Evolutionary conservation across 1,284 basidiomycete species (phyloP).

Genomic region (Ustilago esculenta): DNA sequence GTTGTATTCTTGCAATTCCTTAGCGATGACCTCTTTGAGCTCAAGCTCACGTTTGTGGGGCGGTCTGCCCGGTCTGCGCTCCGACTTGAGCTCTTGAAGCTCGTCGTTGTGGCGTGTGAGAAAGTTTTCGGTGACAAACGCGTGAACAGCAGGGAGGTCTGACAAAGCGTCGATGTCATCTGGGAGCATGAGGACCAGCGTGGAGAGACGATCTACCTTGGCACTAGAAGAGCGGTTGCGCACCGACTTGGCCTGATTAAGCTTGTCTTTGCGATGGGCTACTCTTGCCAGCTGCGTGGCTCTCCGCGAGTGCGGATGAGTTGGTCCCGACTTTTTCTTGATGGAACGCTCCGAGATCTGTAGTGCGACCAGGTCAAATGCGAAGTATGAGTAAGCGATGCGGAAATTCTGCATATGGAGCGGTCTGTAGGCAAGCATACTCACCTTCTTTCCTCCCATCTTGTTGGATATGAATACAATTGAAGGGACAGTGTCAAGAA

Average conservation of each 20-base stretch:
- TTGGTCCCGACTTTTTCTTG: slow-evolving; percentile 60
- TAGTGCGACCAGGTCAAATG: too few species aligned
- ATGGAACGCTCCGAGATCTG: slow-evolving; percentile 61
- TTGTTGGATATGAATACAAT: background rate
- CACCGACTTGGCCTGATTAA: slow-evolving; percentile 39
- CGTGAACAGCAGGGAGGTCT: slow-evolving; percentile 57
- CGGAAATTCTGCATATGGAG: slow-evolving; percentile 3
- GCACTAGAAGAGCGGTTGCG: slow-evolving; percentile 40
- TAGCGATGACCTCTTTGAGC: slow-evolving; percentile 50
- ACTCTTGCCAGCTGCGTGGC: slow-evolving; percentile 61
- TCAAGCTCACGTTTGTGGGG: slow-evolving; percentile 53
- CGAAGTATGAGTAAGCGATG: too few species aligned
- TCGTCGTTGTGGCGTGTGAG: slow-evolving; percentile 59
- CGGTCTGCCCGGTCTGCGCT: slow-evolving; percentile 58
- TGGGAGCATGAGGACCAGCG: slow-evolving; percentile 61
- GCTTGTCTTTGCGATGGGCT: slow-evolving; percentile 51
- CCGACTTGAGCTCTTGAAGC: slow-evolving; percentile 41
- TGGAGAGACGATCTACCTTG: slow-evolving; percentile 62
- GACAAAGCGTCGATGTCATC: slow-evolving; percentile 52
- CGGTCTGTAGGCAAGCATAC: background rate
- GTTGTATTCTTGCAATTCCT: slow-evolving; percentile 56
- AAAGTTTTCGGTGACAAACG: slow-evolving; percentile 52
- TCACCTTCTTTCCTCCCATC: slow-evolving; percentile 61
- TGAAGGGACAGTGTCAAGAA: slow-evolving; percentile 1
- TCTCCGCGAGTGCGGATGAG: slow-evolving; percentile 62